Evolutionary conservation across 2,329 filamentous ascomycete genomes (phyloP).

Genomic region (Claviceps paspali): DNA sequence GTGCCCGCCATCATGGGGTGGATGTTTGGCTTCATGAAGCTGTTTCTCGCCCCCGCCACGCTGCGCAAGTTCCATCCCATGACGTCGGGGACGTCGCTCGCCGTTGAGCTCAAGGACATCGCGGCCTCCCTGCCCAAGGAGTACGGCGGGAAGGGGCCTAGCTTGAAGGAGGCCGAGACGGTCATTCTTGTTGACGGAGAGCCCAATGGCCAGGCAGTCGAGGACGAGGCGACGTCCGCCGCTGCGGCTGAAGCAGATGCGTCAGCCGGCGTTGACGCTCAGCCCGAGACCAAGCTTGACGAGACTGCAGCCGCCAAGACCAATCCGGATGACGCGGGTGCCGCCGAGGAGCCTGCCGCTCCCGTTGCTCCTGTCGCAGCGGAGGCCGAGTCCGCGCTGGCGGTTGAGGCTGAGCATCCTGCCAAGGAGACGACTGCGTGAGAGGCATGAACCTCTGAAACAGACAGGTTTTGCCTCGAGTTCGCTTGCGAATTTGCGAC

Average conservation of each 20-base stretch:
- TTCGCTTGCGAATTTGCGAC: too few species aligned
- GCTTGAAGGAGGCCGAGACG: conserved; percentile 22
- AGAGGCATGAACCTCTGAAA: too few species aligned
- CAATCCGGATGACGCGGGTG: not conserved
- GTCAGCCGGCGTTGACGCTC: conserved; percentile 3
- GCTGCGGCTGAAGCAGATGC: conserved; percentile 4
- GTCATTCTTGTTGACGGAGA: conserved; percentile 14
- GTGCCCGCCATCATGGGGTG: conserved; percentile 86
- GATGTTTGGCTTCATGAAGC: conserved; percentile 60
- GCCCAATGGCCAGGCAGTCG: conserved; percentile 5
- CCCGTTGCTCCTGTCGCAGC: too few species aligned
- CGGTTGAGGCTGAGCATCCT: conserved; percentile 4
- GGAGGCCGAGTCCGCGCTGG: conserved; percentile 2
- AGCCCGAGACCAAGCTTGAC: not conserved
- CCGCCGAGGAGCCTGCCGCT: not conserved
- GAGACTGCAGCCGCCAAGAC: conserved; percentile 4
- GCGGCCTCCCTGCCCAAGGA: conserved; percentile 52
- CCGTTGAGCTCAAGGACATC: conserved; percentile 41
- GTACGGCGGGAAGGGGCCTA: conserved; percentile 60
- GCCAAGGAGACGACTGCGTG: conserved; percentile 4
- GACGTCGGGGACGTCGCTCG: conserved; percentile 55
- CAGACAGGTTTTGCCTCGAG: too few species aligned
- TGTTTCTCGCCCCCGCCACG: conserved; percentile 58
- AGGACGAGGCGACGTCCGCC: conserved; percentile 1
- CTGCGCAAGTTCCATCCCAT: conserved; percentile 69